phyloP scores from a whole-genome alignment of 2,329 filamentous ascomycete genomes.

The Paecilomyces formosus region DNA sequence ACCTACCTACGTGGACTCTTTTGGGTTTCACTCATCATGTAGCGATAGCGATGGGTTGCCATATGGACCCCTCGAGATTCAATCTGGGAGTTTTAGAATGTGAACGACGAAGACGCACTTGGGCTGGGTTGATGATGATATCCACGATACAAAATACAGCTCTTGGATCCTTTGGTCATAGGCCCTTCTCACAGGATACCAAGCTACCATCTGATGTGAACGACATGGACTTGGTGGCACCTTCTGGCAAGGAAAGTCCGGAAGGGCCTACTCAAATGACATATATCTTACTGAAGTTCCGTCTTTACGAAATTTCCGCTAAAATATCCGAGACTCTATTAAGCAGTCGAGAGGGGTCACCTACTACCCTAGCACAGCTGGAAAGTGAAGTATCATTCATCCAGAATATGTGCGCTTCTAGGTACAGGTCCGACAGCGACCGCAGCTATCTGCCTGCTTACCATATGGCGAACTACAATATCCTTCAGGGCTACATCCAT shows the following conservation, averaged over 20 bases:
- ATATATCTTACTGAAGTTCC: slow-evolving; percentile 31
- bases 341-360: slow-evolving; percentile 14
- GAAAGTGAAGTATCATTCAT: slow-evolving; percentile 23
- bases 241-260: slow-evolving; percentile 11
- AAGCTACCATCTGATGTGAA: slow-evolving; percentile 28
- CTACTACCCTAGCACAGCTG: slow-evolving; percentile 14
- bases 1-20: slow-evolving; percentile 31
- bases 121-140: slow-evolving; percentile 34
- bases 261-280: slow-evolving; percentile 33
- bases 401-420: slow-evolving; percentile 22
- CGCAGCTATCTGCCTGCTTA: slow-evolving; percentile 20
- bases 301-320: slow-evolving; percentile 28
- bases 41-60: slow-evolving; percentile 35
- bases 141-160: slow-evolving; percentile 32
- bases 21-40: slow-evolving; percentile 33
- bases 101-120: slow-evolving; percentile 32
- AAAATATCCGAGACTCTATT: slow-evolving; percentile 29
- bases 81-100: slow-evolving; percentile 25
- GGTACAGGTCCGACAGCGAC: slow-evolving; percentile 18
- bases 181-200: slow-evolving; percentile 19
- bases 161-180: slow-evolving; percentile 27
- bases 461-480: slow-evolving; percentile 33
- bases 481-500: slow-evolving; percentile 32
- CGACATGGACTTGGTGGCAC: slow-evolving; percentile 25
- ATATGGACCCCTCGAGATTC: slow-evolving; percentile 33